Evolutionary conservation across 768 basidiomycete species (phyloP), one percentile per base, ranked within the genome.

Genomic region (Polyporus arcularius): DNA sequence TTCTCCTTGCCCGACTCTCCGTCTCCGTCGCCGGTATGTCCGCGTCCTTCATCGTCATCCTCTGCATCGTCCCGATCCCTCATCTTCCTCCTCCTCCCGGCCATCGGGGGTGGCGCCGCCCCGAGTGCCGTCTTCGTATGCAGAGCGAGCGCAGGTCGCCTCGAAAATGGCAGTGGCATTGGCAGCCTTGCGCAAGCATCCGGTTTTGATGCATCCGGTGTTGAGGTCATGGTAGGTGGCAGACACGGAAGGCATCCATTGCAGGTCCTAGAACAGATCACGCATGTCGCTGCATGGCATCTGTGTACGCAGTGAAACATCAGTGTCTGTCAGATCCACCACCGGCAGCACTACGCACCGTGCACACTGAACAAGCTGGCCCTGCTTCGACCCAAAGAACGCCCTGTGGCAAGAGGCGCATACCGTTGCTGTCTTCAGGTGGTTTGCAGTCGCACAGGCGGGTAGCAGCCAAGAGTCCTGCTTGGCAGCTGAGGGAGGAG

Each of bases 191-290:
- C 62, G 1, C 60, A 52, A 9, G 73, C 60, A 12, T 65, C 70
- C 32, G 73, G 73, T 7, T 76, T 70, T 4, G 74, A 73, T 41
- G 69, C 68, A 2, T 74, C 75, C 51, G 76, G 71, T 21, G 71
- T 72, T 3, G 76, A 77, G 1, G 76, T 78, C 1, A 35, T 7
- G 35, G 35, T 11, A 35, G 76, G 74, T 26, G 77, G 76, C 21
- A 69, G 53, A 38, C 75, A 78, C 12, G 69, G 60, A 2, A 70
- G 72, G 15, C 68, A 73, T 0, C 71, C 75, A 28, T 73, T 74
- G 50, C 77, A 78, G 30, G 71, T 78, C 12, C 77, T 70, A 15
- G 77, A 65, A 51, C 77, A 78, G 45, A 78, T 70, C 4, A 68
- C 64, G 53, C 77, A 78, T 16, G 70, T 75, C 45, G 71, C 64